phyloP scores from a whole-genome alignment of 108 stramenopile genomes.

The Skeletonema menzelii region DNA sequence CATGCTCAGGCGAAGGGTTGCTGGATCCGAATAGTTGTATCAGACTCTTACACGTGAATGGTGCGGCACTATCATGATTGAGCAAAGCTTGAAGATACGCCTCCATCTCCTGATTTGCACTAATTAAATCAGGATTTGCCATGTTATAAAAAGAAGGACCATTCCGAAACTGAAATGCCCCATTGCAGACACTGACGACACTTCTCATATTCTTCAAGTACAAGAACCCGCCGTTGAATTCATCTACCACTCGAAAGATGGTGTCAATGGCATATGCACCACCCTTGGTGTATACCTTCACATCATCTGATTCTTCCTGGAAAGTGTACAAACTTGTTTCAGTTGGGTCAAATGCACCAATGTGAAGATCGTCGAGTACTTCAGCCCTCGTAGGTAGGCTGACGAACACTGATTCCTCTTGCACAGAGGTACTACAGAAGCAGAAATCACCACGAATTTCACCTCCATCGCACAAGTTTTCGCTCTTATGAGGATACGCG shows the following conservation, averaged over 20 bases:
- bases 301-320: neutral
- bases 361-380: conserved; percentile 15
- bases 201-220: conserved; percentile 40
- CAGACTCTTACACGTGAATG: conserved; percentile 45
- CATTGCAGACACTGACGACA: conserved; percentile 12
- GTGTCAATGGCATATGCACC: conserved; percentile 18
- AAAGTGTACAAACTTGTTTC: neutral
- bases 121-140: conserved; percentile 14
- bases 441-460: conserved; percentile 27
- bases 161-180: conserved; percentile 25
- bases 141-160: conserved; percentile 28
- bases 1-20: conserved; percentile 53
- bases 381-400: conserved; percentile 20
- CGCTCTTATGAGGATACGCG: conserved; percentile 16
- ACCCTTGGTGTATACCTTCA: conserved; percentile 16
- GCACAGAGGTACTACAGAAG: conserved; percentile 35
- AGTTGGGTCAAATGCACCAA: conserved; percentile 33
- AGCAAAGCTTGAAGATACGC: conserved; percentile 49
- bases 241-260: conserved; percentile 22
- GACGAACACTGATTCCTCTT: conserved; percentile 24
- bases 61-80: conserved; percentile 50
- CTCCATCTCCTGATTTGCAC: conserved; percentile 49
- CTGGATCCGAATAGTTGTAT: conserved; percentile 47
- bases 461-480: conserved; percentile 35
- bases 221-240: conserved; percentile 7